A percentile compares a stretch with the other conserved stretches of the same genome.
These are phyloP conservation scores for Verticillium isaacii DNA, from an alignment of 2,329 filamentous ascomycete species.

Conservation along the genomic window DNA sequence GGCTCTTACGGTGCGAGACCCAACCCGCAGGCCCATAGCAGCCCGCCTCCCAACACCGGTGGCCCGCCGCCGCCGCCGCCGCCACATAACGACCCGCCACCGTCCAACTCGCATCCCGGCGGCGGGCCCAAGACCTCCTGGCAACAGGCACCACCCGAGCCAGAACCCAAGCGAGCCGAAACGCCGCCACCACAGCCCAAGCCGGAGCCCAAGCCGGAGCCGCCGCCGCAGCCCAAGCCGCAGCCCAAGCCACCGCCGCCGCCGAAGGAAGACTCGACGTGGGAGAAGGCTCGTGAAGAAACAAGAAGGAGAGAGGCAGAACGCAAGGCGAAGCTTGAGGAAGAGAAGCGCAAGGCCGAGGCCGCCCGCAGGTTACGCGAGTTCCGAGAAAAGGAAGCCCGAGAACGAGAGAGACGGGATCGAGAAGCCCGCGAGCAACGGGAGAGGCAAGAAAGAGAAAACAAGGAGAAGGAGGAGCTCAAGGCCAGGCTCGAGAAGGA, in stretches of 20 bases:
- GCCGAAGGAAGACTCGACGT: slow-evolving; percentile 14
- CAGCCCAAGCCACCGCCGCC: slow-evolving; percentile 6
- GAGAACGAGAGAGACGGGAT: slow-evolving; percentile 36
- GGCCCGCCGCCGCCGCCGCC: slow-evolving; percentile 15
- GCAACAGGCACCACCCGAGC: slow-evolving; percentile 23
- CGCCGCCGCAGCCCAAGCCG: slow-evolving; percentile 2
- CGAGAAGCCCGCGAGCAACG: slow-evolving; percentile 29
- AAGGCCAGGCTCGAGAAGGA: slow-evolving; percentile 22
- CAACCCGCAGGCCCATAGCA: slow-evolving; percentile 2
- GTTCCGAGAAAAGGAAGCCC: slow-evolving; percentile 51
- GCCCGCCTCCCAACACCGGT: slow-evolving; percentile 6
- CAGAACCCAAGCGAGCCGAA: slow-evolving; percentile 1
- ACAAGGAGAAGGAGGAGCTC: slow-evolving; percentile 22
- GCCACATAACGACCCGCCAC: slow-evolving; percentile 11
- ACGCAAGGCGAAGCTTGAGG: slow-evolving; percentile 55
- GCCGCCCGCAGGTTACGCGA: slow-evolving; percentile 47
- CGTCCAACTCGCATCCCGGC: slow-evolving; percentile 19
- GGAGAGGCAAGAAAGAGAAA: slow-evolving; percentile 29
- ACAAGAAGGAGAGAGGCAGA: slow-evolving; percentile 60
- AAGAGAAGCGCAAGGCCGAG: slow-evolving; percentile 56
- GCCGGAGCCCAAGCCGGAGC: slow-evolving; percentile 9
- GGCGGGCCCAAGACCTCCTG: slow-evolving; percentile 31
- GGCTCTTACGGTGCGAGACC: slow-evolving; percentile 7
- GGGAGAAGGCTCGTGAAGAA: slow-evolving; percentile 48
- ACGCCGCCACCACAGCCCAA: slow-evolving; percentile 5